These are phyloP conservation scores for Pseudonitzschia delicatissima DNA, from an alignment of 108 stramenopile genomes.

Conservation along the genomic window DNA sequence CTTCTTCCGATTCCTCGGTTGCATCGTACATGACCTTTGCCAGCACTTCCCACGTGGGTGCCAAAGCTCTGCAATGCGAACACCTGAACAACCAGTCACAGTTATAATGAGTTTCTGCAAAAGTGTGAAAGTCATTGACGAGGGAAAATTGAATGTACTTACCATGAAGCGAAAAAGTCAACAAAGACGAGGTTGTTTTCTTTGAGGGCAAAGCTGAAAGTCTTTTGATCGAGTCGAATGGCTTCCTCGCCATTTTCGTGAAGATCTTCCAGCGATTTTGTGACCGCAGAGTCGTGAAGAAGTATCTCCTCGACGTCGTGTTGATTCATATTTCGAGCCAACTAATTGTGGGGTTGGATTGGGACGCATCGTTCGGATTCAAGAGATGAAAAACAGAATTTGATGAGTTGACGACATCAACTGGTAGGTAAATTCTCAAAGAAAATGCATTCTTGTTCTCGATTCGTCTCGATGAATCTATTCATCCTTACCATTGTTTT, in stretches of 20 bases:
- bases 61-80: constrained; percentile 60
- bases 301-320: constrained; percentile 52
- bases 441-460: too few species aligned
- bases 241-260: constrained; percentile 81
- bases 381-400: neutral
- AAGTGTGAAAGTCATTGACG: neutral
- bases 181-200: constrained; percentile 40
- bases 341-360: too few species aligned
- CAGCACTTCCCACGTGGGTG: constrained; percentile 75
- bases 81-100: constrained; percentile 48
- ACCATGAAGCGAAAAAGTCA: constrained; percentile 73
- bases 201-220: constrained; percentile 32
- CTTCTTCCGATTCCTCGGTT: constrained; percentile 42
- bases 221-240: constrained; percentile 47
- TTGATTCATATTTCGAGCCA: constrained; percentile 71
- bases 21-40: constrained; percentile 71
- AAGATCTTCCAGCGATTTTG: constrained; percentile 78
- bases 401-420: too few species aligned
- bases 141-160: constrained; percentile 8
- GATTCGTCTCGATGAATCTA: too few species aligned
- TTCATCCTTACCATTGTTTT: constrained; percentile 3
- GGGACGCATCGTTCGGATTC: constrained; percentile 35
- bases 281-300: constrained; percentile 59
- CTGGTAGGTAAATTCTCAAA: too few species aligned
- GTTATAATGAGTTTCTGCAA: neutral